phyloP scores from a whole-genome alignment of 805 yeast genomes.

The Ogataea henricii region DNA sequence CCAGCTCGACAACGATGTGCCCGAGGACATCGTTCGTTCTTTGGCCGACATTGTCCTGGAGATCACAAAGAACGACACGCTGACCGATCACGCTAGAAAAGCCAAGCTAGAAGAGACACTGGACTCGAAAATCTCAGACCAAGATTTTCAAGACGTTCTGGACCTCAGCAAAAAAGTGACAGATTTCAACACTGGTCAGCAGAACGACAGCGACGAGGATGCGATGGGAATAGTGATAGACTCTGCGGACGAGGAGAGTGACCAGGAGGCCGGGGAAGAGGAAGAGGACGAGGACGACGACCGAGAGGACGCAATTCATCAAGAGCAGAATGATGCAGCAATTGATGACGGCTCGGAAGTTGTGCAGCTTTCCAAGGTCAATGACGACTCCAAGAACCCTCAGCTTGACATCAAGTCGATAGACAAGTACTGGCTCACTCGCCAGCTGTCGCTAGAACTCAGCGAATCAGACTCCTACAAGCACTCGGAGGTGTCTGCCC shows the following conservation, averaged over 20 bases:
- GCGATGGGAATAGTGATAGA: constrained; percentile 34
- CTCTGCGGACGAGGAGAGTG: constrained; percentile 44
- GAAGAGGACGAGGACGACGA: constrained; percentile 31
- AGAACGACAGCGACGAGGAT: constrained; percentile 31
- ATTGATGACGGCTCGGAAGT: constrained; percentile 24
- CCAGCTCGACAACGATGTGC: constrained; percentile 66
- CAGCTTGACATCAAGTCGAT: constrained; percentile 24
- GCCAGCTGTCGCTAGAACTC: constrained; percentile 42
- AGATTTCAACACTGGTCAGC: constrained; percentile 42
- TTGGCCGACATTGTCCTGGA: constrained; percentile 69
- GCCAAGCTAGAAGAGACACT: constrained; percentile 54
- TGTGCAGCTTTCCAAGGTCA: constrained; percentile 15
- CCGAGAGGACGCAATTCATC: constrained; percentile 34
- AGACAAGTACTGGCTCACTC: constrained; percentile 53
- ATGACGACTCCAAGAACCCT: constrained; percentile 10
- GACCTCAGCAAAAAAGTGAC: constrained; percentile 48
- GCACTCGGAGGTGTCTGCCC: constrained; percentile 38
- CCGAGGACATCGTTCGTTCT: constrained; percentile 69
- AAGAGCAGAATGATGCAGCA: constrained; percentile 23
- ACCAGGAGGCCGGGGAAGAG: constrained; percentile 32
- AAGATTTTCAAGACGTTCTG: constrained; percentile 47
- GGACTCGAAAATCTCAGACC: constrained; percentile 41
- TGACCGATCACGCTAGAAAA: constrained; percentile 46
- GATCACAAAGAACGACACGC: constrained; percentile 48
- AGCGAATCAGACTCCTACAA: constrained; percentile 40